Evolutionary conservation across 164 flowering plant genomes (phyloP), one percentile per base, ranked within the genome.

Genomic region (Pachysandra terminalis): DNA sequence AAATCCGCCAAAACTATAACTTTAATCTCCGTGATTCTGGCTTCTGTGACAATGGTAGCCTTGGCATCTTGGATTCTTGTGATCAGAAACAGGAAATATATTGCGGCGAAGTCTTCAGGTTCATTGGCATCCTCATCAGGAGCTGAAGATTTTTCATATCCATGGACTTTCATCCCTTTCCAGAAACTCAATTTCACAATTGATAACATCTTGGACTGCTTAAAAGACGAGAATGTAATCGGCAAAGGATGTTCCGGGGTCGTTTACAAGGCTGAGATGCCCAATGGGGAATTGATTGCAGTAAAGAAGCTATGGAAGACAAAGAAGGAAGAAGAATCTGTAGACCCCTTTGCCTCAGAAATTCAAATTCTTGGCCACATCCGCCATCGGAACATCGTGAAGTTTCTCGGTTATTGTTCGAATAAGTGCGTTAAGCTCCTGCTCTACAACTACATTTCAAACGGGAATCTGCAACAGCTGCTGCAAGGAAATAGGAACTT

Each of bases 161-260:
- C 99, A 9, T 92, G 99, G 97, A 90, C 89, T 22, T 91, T 96
- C 78, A 93, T 86, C 73, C 98, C 99, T 23, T 96, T 96, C 64
- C 97, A 88, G 69, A 93, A 93, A 81, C 84, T 91, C 40, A 81
- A 78, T 68, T 89, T 89, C 76, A 75, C 84, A 2, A 73, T 90
- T 19, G 97, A 90, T 6, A 82, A 86, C 78, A 87, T 96, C 73
- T 60, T 96, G 78, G 87, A 83, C 24, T 87, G 97, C 72, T 70
- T 96, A 69, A 88, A 76, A n/a, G n/a, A n/a, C n/a, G n/a, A n/a
- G n/a, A n/a, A n/a, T n/a, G n/a, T n/a, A n/a, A n/a, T n/a, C n/a
- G 99, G 99, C 6, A 96, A 93, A 81, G 98, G 98, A 22, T 94
- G 88, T 65, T 91, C 98, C 0, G 98, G 98, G 25, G 74, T 91